Evolutionary conservation across 805 yeast species (phyloP), one percentile per base, ranked within the genome.

Genomic region (Nakazawaea populi): DNA sequence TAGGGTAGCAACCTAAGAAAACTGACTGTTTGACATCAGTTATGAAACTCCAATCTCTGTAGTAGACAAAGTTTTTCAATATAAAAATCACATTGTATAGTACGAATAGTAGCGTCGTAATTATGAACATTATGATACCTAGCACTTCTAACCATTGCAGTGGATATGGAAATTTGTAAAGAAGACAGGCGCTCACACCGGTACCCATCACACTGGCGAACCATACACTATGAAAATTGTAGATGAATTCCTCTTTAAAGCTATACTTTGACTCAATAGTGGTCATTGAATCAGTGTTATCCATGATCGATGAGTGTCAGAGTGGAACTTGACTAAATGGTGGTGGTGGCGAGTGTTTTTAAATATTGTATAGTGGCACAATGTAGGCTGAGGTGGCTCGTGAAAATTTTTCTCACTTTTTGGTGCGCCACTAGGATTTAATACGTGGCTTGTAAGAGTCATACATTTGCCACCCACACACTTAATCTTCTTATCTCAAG

Each of bases 181-280:
- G 69, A 4, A 88, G 69, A 37, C 76, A 62, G 4, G 87, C 71
- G 1, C 88, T 70, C 40, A 89, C 86, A 1, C 96, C 96, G 3
- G 84, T 77, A 1, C 96, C 96, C 96, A 90, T 90, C n/a, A 83
- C 77, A 46, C 81, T 72, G 31, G 86, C 85, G 66, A 83, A 89
- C 75, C 82, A 83, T 5, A 73, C 72, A 1, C 87, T 85, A 30
- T 70, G 68, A 55, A 73, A 73, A 29, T 56, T 51, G 11, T 56
- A 41, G 18, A 63, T 46, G 29, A 50, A 50, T n/a, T 28, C 41
- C n/a, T 34, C 28, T 42, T 29, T 42, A 6, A 41, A 50, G 7
- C 18, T 12, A 37, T 37, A 18, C 3, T 18, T 18, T 18, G 24
- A 18, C 24, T 3, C 24, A 18, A 18, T 18, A 18, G 24, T 18